phyloP scores from a whole-genome alignment of 73 alveolate species.

The Tetrahymena thermophila region DNA sequence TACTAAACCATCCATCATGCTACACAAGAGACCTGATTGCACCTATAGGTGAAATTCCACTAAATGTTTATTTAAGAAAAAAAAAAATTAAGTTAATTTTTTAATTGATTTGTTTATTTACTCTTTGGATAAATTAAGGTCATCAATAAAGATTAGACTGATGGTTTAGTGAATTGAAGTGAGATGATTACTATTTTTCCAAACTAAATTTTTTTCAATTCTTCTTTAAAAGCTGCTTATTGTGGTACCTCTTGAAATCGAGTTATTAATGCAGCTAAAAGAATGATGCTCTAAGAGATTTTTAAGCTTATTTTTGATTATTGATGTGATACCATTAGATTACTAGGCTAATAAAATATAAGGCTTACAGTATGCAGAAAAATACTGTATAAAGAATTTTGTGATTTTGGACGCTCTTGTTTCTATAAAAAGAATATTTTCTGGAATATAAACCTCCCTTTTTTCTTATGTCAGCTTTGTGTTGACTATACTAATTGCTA shows the following conservation, averaged over 20 bases:
- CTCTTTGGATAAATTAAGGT: background rate
- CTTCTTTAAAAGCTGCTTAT: background rate
- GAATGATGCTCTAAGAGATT: background rate
- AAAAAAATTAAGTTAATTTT: background rate
- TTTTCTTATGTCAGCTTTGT: background rate
- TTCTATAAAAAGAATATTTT: background rate
- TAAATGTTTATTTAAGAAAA: background rate
- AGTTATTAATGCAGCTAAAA: background rate
- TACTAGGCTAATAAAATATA: background rate
- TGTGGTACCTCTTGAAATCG: background rate
- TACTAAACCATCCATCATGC: background rate
- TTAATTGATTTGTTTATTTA: background rate
- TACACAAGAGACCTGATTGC: background rate
- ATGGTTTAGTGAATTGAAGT: background rate
- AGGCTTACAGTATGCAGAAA: background rate
- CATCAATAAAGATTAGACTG: background rate
- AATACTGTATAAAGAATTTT: background rate
- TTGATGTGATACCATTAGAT: background rate
- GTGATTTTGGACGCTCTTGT: background rate
- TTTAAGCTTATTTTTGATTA: background rate
- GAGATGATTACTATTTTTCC: background rate
- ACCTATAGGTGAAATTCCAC: background rate
- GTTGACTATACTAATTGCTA: background rate
- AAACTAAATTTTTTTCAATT: background rate
- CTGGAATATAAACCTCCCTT: background rate